Evolutionary conservation across 2,329 filamentous ascomycete species (phyloP), one percentile per base, ranked within the genome.

Genomic region (Penicillium occitanis): DNA sequence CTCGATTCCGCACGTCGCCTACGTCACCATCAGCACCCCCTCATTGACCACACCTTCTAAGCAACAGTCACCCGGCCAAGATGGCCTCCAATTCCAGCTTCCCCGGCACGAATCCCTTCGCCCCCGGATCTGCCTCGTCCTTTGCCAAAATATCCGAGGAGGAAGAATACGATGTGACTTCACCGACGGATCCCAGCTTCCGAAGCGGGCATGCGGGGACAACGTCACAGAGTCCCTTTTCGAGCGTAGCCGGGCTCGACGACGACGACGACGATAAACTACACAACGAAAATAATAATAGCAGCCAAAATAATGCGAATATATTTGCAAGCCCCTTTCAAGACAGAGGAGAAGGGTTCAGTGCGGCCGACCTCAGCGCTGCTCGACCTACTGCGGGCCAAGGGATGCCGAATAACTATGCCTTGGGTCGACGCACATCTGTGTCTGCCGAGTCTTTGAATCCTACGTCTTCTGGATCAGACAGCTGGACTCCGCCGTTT

Each of bases 391-490:
- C 69, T n/a, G 53, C 42, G 1, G 73, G 72, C 46, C 73, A 76
- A 59, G 77, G 77, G 14, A 74, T 97, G 75, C 95, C 95, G 65
- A 90, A 87, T 72, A 93, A 98, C 78, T 98, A 97, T 82, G 96
- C 96, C 78, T 90, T 97, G 80, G 91, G 88, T 72, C 91, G 95
- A 69, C 91, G 95, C 73, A 97, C 93, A 46, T 98, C 95, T 3
- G 95, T 99, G 63, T 98, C 95, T 48, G 95, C 95, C 61, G 95
- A 99, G 80, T 97, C 94, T 1, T 85, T 98, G 74, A 96, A 97
- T 78, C 95, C 95, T 19, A 91, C 89, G 59, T 89, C 91, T 37
- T 90, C 93, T 67, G 87, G 88, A 66, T 90, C 92, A 73, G 92
- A 95, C 77, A 95, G 92, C 79, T 99, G 94, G 93, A 86, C 89